Conservation (phyloP, 306 rosid species). For the Ormosia semicastrata region DNA sequence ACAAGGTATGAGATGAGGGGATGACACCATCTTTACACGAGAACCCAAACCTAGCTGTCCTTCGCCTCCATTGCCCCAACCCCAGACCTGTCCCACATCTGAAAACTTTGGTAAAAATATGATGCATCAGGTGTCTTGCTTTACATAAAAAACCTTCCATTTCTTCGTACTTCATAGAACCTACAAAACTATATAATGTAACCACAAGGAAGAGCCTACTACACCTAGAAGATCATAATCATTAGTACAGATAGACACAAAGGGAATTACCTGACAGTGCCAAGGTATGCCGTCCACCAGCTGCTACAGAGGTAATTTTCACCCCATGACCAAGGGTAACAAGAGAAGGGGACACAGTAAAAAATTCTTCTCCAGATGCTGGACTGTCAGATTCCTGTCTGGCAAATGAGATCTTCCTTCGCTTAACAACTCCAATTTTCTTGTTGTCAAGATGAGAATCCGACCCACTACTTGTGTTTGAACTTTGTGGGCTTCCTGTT, state of each 20-base stretch:
- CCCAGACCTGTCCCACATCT: conserved; percentile 99
- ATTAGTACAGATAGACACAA: conserved; percentile 20
- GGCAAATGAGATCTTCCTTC: conserved; percentile 58
- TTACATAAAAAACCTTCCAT: conserved; percentile 87
- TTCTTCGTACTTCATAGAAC: conserved; percentile 78
- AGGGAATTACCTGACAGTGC: conserved; percentile 77
- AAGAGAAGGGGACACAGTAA: conserved; percentile 58
- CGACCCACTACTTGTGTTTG: conserved; percentile 52
- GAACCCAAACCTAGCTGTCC: conserved; percentile 98
- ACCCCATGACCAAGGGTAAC: conserved; percentile 67
- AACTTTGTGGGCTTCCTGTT: conserved; percentile 60
- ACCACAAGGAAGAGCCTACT: conserved; percentile 60
- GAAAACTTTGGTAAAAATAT: conserved; percentile 84
- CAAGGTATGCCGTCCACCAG: conserved; percentile 88
- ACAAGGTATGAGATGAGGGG: conserved; percentile 83
- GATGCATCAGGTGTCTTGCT: conserved; percentile 78
- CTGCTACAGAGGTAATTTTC: conserved; percentile 69
- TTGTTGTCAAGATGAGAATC: conserved; percentile 57
- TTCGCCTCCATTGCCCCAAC: conserved; percentile 99
- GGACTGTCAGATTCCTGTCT: conserved; percentile 68
- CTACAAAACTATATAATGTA: conserved; percentile 82
- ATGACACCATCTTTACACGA: conserved; percentile 78
- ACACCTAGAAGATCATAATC: conserved; percentile 40
- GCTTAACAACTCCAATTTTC: conserved; percentile 55
- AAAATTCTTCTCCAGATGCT: conserved; percentile 63